Conservation (phyloP, 176 grass and related monocot genomes). For the Chloris gayana region DNA sequence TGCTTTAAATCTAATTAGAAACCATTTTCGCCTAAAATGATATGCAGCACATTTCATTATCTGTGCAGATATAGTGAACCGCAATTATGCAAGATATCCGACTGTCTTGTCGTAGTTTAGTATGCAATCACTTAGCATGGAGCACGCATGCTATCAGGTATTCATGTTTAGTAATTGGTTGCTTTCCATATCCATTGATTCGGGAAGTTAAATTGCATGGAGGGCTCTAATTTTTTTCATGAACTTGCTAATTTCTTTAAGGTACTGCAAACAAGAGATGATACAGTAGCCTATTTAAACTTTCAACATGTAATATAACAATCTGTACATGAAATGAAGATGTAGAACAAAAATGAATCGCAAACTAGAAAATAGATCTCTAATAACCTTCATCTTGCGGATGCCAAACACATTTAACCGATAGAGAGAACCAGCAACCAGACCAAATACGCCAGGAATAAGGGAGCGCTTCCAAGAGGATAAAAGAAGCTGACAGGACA, state of each 20-base stretch:
- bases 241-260: not conserved
- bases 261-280: conserved; percentile 12
- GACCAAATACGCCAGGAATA: conserved; percentile 87
- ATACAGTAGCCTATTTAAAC: conserved; percentile 10
- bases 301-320: not conserved
- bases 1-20: not conserved
- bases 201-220: not conserved
- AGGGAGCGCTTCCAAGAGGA: conserved; percentile 82
- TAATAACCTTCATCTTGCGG: conserved; percentile 69
- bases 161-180: not conserved
- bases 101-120: conserved; percentile 3
- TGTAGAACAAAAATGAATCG: not conserved
- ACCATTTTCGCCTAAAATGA: not conserved
- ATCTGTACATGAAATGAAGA: not conserved
- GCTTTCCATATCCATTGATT: conserved; percentile 39
- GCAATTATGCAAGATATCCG: not conserved
- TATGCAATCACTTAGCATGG: not conserved
- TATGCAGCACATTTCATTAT: not conserved
- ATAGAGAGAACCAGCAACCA: conserved; percentile 81
- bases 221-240: not conserved
- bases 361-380: not conserved
- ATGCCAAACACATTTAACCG: conserved; percentile 75
- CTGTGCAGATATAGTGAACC: not conserved
- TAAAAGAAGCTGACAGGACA: conserved; percentile 78
- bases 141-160: conserved; percentile 3